Conservation (phyloP, 192 early-diverging fungal species). For the Obelidium mucronatum region DNA sequence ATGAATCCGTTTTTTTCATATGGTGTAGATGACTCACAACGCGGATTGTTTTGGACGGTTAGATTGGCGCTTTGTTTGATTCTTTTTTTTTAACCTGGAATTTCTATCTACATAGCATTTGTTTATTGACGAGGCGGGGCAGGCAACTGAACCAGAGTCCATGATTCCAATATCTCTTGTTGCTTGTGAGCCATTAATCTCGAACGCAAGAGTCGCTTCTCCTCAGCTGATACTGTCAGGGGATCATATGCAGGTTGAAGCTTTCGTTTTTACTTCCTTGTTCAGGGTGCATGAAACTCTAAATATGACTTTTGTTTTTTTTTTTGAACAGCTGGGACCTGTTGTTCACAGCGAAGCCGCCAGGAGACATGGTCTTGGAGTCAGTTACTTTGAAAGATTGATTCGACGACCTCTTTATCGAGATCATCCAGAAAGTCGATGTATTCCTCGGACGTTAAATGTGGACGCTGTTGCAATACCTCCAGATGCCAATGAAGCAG, state of each 20-base stretch:
- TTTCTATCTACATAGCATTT: slow-evolving; percentile 50
- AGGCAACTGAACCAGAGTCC: slow-evolving; percentile 63
- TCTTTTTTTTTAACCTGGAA: not conserved
- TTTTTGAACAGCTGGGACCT: slow-evolving; percentile 59
- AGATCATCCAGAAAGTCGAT: slow-evolving; percentile 49
- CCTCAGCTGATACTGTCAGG: slow-evolving; percentile 60
- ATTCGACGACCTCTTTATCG: slow-evolving; percentile 50
- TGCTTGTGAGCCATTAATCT: slow-evolving; percentile 24
- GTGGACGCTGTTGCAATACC: slow-evolving; percentile 21
- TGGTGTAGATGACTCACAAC: not conserved
- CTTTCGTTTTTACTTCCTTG: not conserved
- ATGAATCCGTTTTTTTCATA: slow-evolving; percentile 8
- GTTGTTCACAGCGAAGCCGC: slow-evolving; percentile 42
- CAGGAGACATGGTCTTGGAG: slow-evolving; percentile 39
- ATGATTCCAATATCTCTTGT: slow-evolving; percentile 54
- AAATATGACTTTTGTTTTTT: no score
- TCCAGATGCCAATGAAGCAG: not conserved
- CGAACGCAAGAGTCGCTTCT: not conserved
- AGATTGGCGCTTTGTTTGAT: not conserved
- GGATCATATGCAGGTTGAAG: slow-evolving; percentile 49
- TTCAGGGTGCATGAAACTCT: not conserved
- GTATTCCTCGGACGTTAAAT: not conserved
- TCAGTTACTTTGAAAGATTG: slow-evolving; percentile 58
- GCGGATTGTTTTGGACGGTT: slow-evolving; percentile 36
- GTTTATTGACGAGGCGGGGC: slow-evolving; percentile 65